Conservation (phyloP, 2,329 filamentous ascomycete genomes). For the Penicillium olsonii region DNA sequence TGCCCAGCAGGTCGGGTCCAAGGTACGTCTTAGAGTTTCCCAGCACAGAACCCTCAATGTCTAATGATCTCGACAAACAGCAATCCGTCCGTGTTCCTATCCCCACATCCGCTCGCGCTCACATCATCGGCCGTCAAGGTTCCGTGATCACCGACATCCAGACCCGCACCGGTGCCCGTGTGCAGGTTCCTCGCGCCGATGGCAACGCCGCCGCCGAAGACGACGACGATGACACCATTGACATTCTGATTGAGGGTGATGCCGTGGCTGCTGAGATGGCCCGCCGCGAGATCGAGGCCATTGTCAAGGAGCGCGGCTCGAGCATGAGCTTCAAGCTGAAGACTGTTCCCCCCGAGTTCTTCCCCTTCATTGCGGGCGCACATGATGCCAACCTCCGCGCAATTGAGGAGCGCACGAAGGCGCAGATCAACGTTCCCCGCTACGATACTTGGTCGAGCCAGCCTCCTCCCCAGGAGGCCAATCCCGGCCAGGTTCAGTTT, state of each 20-base stretch:
- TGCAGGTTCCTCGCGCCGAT: slow-evolving; percentile 83
- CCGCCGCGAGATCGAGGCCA: slow-evolving; percentile 78
- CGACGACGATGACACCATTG: slow-evolving; percentile 73
- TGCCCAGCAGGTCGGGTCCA: slow-evolving; percentile 81
- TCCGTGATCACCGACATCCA: slow-evolving; percentile 87
- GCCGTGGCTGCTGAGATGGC: slow-evolving; percentile 83
- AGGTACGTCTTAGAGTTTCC: slow-evolving; percentile 59
- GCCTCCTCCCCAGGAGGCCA: slow-evolving; percentile 64
- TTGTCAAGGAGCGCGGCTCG: slow-evolving; percentile 81
- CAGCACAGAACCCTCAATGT: not conserved
- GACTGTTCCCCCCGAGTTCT: slow-evolving; percentile 86
- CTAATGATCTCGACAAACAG: slow-evolving; percentile 39
- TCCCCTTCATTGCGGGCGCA: slow-evolving; percentile 87
- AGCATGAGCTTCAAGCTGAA: slow-evolving; percentile 80
- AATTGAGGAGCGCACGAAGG: slow-evolving; percentile 71
- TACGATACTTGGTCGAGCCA: slow-evolving; percentile 73
- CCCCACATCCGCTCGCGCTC: slow-evolving; percentile 77
- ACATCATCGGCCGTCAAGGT: slow-evolving; percentile 92
- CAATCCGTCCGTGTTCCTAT: slow-evolving; percentile 74
- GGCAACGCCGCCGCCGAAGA: slow-evolving; percentile 70
- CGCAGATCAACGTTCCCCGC: slow-evolving; percentile 80
- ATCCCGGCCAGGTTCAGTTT: slow-evolving; percentile 69
- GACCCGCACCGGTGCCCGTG: slow-evolving; percentile 83
- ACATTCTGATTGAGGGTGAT: slow-evolving; percentile 89
- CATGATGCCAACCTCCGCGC: slow-evolving; percentile 67